Conservation (phyloP, 495 filamentous ascomycete genomes). For the Penicillium angulare region DNA sequence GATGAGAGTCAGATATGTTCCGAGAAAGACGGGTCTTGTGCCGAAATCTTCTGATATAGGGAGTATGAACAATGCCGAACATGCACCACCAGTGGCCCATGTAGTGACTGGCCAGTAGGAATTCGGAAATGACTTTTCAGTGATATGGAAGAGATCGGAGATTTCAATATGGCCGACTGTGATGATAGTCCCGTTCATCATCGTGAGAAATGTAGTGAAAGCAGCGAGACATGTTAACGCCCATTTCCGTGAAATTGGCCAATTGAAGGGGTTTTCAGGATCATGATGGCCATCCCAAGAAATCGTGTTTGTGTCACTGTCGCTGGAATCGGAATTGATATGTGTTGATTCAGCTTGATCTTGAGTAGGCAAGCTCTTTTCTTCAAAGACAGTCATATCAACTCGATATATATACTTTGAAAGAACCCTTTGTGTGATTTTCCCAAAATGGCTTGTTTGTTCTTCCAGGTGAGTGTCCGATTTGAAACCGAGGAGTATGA, state of each 20-base stretch:
- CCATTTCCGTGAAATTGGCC: constrained; percentile 50
- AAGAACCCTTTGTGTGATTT: no score
- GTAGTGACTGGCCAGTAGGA: constrained; percentile 52
- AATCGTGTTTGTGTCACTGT: no score
- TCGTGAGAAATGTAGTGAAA: constrained; percentile 33
- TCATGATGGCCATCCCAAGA: constrained; percentile 54
- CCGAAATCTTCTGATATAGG: constrained; percentile 55
- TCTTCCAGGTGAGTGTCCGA: no score
- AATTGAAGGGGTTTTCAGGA: constrained; percentile 61
- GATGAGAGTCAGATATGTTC: constrained; percentile 42
- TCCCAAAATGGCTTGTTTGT: no score
- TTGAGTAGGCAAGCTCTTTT: no score
- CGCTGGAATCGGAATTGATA: no score
- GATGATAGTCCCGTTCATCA: constrained; percentile 47
- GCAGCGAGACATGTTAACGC: constrained; percentile 23
- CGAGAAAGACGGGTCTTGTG: constrained; percentile 43
- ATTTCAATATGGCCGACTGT: constrained; percentile 38
- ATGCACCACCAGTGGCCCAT: constrained; percentile 50
- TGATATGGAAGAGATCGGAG: constrained; percentile 39
- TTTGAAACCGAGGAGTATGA: no score
- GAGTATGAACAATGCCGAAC: constrained; percentile 47
- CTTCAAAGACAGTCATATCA: no score
- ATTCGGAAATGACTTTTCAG: constrained; percentile 47
- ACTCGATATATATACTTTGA: no score
- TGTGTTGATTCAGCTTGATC: no score